phyloP scores from a whole-genome alignment of 257 asterid genomes.

The Solanum chiquidenum region DNA sequence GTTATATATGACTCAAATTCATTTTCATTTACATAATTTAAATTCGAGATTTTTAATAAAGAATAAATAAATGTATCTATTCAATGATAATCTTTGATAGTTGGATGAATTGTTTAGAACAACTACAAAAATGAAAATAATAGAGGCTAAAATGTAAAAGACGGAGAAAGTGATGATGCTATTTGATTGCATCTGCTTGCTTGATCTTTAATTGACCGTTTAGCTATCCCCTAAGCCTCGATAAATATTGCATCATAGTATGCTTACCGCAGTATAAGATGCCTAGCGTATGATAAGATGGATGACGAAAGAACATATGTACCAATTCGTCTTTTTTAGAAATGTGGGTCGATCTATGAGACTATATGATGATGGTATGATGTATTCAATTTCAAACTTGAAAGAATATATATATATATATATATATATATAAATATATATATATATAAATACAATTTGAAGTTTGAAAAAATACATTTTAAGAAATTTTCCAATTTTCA shows the following conservation, averaged over 20 bases:
- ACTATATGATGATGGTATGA: neutral
- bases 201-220: neutral
- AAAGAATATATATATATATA: neutral
- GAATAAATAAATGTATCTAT: neutral
- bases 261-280: neutral
- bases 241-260: too few relatives aligned
- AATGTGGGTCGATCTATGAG: neutral
- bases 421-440: too few relatives aligned
- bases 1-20: neutral
- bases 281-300: neutral
- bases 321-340: fast-evolving
- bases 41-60: neutral
- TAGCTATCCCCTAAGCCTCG: neutral
- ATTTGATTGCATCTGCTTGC: neutral
- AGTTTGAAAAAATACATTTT: neutral
- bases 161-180: neutral
- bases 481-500: neutral
- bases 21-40: neutral
- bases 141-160: neutral
- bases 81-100: too few relatives aligned
- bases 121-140: neutral
- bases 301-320: neutral
- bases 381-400: neutral
- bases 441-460: neutral
- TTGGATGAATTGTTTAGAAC: neutral